Base-by-base conservation (phyloP, 1,139 yeast species). In the Lodderomyces oxycetoniae region DNA sequence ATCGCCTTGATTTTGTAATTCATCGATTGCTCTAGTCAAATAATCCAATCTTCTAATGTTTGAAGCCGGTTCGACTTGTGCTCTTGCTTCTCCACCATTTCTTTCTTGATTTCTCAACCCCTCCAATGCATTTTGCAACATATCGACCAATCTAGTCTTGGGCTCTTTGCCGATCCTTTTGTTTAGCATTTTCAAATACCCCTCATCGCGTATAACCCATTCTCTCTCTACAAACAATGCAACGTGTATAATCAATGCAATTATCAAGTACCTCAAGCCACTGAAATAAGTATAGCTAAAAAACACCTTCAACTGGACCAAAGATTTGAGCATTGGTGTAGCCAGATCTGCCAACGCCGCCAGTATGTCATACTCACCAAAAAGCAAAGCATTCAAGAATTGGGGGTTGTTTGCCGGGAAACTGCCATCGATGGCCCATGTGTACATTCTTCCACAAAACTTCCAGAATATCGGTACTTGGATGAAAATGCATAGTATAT, bases 181-280 rank as follows among this genome's bases (percentile, higher is more conserved):
- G 35, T 67, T 50, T 16, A 81, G 59, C 48, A 79, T 60, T 49
- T 74, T 77, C 26, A 63, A 54, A 50, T 79, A 80, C 0, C 85
- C 85, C 31, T 77, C 77, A 50, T 82, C 91, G 35, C 78, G 61
- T 1, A 75, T 74, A n/a, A 82, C 81, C 77, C 83, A 77, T 47
- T 80, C 88, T 49, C 79, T 82, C 41, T 74, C 79, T 27, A 77
- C 63, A 48, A 75, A 74, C 6, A 77, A 42, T 2, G 77, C 72
- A 19, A 73, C 48, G 40, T 68, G 71, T 22, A 72, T 55, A 5
- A 63, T 46, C 4, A 74, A 52, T 17, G 66, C 61, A 28, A 67
- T 54, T 10, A 60, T 13, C 4, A 69, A 53, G 38, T 67, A 63
- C 12, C 64, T 46, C 9, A 61, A 39, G 2, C 79, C 79, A 25